phyloP scores from a whole-genome alignment of 106 monocot species.

The Apostasia ramifera region DNA sequence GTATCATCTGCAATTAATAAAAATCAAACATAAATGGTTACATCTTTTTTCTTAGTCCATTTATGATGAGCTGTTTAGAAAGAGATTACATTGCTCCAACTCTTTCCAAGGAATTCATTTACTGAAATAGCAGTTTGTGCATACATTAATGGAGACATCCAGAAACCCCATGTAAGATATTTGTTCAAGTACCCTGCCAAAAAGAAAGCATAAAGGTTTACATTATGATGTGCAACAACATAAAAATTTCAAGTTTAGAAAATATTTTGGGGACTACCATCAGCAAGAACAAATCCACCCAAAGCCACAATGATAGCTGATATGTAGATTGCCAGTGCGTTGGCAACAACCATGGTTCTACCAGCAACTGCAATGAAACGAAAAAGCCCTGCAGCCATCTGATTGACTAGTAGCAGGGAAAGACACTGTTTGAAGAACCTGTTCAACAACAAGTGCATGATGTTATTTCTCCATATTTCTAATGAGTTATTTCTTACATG shows the following conservation, averaged over 20 bases:
- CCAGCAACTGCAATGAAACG: conserved; percentile 47
- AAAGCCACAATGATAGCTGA: conserved; percentile 41
- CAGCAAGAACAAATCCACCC: conserved; percentile 61
- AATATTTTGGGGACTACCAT: conserved; percentile 20
- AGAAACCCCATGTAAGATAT: conserved; percentile 78
- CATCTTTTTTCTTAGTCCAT: background rate
- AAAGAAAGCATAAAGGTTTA: background rate
- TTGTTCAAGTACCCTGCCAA: conserved; percentile 48
- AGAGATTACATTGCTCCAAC: conserved; percentile 39
- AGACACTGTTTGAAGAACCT: conserved; percentile 72
- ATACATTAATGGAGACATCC: conserved; percentile 73
- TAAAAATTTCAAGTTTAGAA: conserved; percentile 1
- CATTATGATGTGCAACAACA: background rate
- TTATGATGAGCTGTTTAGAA: background rate
- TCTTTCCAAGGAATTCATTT: conserved; percentile 62
- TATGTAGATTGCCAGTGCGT: conserved; percentile 49
- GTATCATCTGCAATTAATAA: conserved; percentile 13
- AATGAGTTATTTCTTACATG: no score
- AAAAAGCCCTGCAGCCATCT: conserved; percentile 59
- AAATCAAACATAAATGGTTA: background rate
- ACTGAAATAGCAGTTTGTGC: conserved; percentile 46
- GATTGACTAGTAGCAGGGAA: conserved; percentile 36
- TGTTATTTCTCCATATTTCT: no score
- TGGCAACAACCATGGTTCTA: conserved; percentile 48
- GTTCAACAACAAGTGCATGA: background rate